phyloP scores from a whole-genome alignment of 306 rosid species.

The Parietaria judaica region DNA sequence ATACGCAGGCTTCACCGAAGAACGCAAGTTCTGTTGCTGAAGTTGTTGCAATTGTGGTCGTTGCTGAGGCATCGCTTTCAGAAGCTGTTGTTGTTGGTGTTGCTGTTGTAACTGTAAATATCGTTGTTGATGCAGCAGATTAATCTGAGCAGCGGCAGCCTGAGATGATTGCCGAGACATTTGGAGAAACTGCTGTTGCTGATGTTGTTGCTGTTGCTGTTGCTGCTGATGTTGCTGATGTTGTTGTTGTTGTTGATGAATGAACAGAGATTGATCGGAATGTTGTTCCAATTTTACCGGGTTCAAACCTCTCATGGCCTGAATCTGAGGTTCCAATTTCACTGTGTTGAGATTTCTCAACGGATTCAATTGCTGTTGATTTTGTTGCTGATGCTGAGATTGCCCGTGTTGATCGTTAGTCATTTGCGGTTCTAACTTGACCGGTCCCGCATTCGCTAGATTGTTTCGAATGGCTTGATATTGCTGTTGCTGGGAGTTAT shows the following conservation, averaged over 20 bases:
- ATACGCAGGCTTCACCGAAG: conserved; percentile 72
- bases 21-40: conserved; percentile 73
- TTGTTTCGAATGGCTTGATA: conserved; percentile 71
- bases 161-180: conserved; percentile 88
- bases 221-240: conserved; percentile 83
- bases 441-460: conserved; percentile 55
- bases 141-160: conserved; percentile 83
- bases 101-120: conserved; percentile 69
- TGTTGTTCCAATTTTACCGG: conserved; percentile 72
- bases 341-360: conserved; percentile 57
- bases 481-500: conserved; percentile 62
- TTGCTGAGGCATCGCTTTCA: conserved; percentile 84
- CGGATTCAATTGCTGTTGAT: conserved; percentile 59
- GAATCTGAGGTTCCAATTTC: conserved; percentile 77
- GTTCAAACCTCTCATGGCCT: conserved; percentile 40
- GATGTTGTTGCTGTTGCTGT: conserved; percentile 59
- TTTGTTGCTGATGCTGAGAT: conserved; percentile 42
- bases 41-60: conserved; percentile 74
- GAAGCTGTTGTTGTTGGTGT: conserved; percentile 80
- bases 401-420: conserved; percentile 72
- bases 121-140: conserved; percentile 75
- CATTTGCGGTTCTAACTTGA: conserved; percentile 80
- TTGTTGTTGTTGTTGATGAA: conserved; percentile 65
- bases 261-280: conserved; percentile 64
- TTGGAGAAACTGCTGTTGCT: conserved; percentile 67